Evolutionary conservation across 73 alveolate species (phyloP), one percentile per base, ranked within the genome.

Genomic region (Tetrahymena borealis): DNA sequence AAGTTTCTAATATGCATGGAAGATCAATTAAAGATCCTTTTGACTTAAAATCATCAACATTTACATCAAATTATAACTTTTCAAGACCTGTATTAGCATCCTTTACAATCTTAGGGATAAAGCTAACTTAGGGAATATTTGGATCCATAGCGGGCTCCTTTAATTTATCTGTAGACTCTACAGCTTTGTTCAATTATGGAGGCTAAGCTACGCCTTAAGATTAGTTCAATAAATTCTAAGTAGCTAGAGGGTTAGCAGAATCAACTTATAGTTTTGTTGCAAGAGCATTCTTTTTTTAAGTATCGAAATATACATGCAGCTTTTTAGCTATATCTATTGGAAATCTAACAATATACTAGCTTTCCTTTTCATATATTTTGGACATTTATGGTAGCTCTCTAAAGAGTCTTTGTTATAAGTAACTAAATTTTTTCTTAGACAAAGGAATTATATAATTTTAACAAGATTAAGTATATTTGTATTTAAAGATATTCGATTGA

Each of bases 1-100:
- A 91, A 8, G 92, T 91, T 91, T 91, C 94, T 39, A 91, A 40
- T 9, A 91, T 91, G 18, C 92, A 42, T 33, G 94, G 94, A 33
- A 91, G 93, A 93, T 91, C 94, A 5, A 91, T 90, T 20, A 91
- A 28, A 1, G 90, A 28, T 32, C 78, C 91, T 33, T 35, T 33
- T 35, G 94, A 38, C 33, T 60, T 91, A 32, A 35, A 40, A 39
- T 37, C 40, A 33, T 43, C 92, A 0, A 91, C 78, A 28, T 60
- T 39, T 18, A 91, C 92, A 36, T 91, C 78, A 77, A 91, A 91
- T 60, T 60, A 60, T 2, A 60, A 35, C 31, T 60, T 60, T 60
- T 60, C 85, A 24, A 60, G 13, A 2, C 85, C 85, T n/a, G 85
- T 60, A 24, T 60, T 35, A 18, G 85, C 85, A 60, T 60, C 85